These are phyloP conservation scores for Emmonsia crescens DNA, from an alignment of 2,329 filamentous ascomycete genomes.

Conservation along the genomic window DNA sequence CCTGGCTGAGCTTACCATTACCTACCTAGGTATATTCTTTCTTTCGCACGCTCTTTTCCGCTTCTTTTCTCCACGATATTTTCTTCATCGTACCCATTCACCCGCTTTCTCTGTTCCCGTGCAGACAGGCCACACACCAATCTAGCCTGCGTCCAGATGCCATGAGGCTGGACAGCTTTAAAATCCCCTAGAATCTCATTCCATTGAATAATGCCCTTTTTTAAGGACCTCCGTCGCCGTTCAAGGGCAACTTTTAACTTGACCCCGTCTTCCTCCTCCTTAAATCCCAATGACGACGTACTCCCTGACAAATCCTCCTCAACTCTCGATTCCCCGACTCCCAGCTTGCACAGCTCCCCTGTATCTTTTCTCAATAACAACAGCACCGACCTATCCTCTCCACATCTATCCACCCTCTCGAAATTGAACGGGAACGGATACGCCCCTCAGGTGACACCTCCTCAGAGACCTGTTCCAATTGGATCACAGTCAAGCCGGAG, in stretches of 20 bases:
- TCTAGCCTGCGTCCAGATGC: not conserved
- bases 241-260: slow-evolving; percentile 61
- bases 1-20: not conserved
- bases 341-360: slow-evolving; percentile 62
- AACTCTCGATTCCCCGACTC: slow-evolving; percentile 46
- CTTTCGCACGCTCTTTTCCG: not conserved
- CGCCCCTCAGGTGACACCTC: slow-evolving; percentile 32
- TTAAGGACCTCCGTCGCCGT: slow-evolving; percentile 65
- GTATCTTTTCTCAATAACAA: slow-evolving; percentile 42
- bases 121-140: not conserved
- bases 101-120: not conserved
- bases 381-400: slow-evolving; percentile 50
- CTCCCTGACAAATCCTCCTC: slow-evolving; percentile 41
- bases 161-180: not conserved
- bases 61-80: not conserved
- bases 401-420: slow-evolving; percentile 44
- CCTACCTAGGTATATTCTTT: not conserved
- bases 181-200: not conserved
- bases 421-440: slow-evolving; percentile 42
- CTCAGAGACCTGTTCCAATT: slow-evolving; percentile 36
- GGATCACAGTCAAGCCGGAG: slow-evolving; percentile 31
- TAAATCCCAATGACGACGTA: slow-evolving; percentile 40
- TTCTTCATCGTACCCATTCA: not conserved
- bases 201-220: slow-evolving; percentile 44
- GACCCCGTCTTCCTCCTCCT: slow-evolving; percentile 32